Percentiles rank a stretch among this genome's conserved stretches.
These are phyloP conservation scores for Suillus subaureus DNA, from an alignment of 768 basidiomycete genomes.

Conservation along the genomic window DNA sequence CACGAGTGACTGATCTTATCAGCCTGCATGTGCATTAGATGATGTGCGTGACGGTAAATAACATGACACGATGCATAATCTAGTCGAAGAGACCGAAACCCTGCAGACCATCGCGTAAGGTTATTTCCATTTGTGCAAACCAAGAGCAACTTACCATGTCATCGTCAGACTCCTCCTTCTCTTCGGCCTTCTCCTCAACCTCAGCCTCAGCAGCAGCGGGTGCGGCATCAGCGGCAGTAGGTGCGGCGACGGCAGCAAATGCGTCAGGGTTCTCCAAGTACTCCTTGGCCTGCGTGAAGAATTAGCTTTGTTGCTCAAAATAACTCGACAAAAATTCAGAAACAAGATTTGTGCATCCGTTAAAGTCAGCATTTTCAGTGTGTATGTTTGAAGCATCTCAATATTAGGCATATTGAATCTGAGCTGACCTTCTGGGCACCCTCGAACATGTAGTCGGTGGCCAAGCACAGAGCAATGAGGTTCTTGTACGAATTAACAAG, in stretches of 20 bases:
- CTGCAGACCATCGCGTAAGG: conserved; percentile 38
- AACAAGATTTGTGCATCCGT: conserved; percentile 39
- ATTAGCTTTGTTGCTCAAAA: conserved; percentile 11
- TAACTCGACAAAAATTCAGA: conserved; percentile 28
- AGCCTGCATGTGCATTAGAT: conserved; percentile 23
- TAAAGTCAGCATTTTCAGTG: conserved; percentile 88
- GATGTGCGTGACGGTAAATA: conserved; percentile 20
- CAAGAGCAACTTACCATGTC: conserved; percentile 67
- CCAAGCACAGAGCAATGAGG: conserved; percentile 83
- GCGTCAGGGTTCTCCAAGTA: conserved; percentile 98
- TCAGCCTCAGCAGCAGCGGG: conserved; percentile 60
- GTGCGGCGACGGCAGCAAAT: conserved; percentile 83
- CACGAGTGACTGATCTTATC: conserved; percentile 8
- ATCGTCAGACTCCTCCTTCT: conserved; percentile 85
- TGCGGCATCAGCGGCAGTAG: conserved; percentile 50
- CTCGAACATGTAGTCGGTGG: conserved; percentile 94
- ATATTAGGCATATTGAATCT: conserved; percentile 13
- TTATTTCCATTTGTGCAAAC: neutral
- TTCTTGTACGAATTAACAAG: conserved; percentile 99
- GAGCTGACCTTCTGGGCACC: conserved; percentile 84
- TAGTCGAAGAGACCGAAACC: conserved; percentile 96
- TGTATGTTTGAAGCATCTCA: conserved; percentile 40
- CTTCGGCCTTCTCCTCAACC: conserved; percentile 76
- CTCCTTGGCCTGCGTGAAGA: conserved; percentile 75
- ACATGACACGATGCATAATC: conserved; percentile 20